Base-by-base conservation (phyloP, 257 asterid species). In the Gynochthodes officinalis region DNA sequence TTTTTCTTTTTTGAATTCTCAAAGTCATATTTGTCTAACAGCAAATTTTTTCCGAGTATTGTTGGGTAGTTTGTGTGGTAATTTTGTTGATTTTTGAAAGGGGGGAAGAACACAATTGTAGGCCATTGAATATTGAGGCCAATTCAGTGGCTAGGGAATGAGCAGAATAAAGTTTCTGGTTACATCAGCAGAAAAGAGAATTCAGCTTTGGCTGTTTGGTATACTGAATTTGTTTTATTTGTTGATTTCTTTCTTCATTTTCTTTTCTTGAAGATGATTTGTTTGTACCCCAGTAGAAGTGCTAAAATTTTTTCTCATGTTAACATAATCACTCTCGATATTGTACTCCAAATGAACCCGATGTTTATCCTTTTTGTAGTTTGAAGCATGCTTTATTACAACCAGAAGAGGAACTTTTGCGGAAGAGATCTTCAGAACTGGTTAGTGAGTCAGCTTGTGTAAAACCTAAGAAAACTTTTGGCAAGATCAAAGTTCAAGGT, bases 401-500 rank as follows among this genome's bases (percentile, higher is more conserved):
- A 78, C 80, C 99, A 0, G 97, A 94, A 82, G 96, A 94, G 67
- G 99, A 94, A 62, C 80, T 94, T 18, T 25, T 94, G 95, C 82
- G 46, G 72, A 94, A 86, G 78, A 86, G 77, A 65, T 75, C 91
- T 28, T 66, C 92, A 49, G 96, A 86, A 71, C 95, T 89, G 64
- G 88, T 88, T 54, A 85, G 93, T 53, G 99, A 91, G 80, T 91
- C 90, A 80, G 96, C 93, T 62, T 70, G 90, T 35, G 79, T 87
- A 33, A 94, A 88, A 82, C 83, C 90, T 11, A 94, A 89, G 82
- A 91, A 94, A 83, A 87, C 89, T 77, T 77, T 87, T 71, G 96
- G 97, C 84, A 91, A 91, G 82, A 85, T 94, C 67, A 94, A 86
- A 79, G 82, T 94, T 64, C 99, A 91, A 88, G 99, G 99, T 94